phyloP scores from a whole-genome alignment of 78 protist genomes.

The Chrysochromulina tobinii region DNA sequence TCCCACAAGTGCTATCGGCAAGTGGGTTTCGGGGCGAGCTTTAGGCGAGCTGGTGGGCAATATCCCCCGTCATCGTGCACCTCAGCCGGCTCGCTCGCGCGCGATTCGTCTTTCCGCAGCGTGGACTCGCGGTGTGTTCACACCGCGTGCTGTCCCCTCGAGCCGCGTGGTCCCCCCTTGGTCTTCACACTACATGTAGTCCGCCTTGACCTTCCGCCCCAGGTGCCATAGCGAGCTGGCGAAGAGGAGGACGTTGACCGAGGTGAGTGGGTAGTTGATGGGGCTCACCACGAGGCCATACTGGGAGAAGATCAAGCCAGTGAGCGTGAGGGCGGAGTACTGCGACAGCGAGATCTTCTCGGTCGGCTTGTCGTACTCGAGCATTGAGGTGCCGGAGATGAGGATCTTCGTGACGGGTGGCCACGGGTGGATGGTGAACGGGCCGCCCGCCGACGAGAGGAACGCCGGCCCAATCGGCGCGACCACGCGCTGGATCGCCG shows the following conservation, averaged over 20 bases:
- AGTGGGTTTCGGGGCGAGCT: too few relatives aligned
- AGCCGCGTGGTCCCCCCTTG: too few relatives aligned
- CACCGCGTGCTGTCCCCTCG: too few relatives aligned
- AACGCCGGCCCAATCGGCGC: neutral
- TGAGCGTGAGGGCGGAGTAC: neutral
- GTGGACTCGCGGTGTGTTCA: too few relatives aligned
- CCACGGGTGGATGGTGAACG: conserved; percentile 32
- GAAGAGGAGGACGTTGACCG: conserved; percentile 17
- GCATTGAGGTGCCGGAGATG: neutral
- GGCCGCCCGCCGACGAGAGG: neutral
- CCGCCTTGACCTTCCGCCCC: conserved; percentile 1
- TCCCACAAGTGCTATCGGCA: too few relatives aligned
- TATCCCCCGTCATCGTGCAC: too few relatives aligned
- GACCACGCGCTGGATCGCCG: neutral
- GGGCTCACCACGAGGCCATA: conserved; percentile 1
- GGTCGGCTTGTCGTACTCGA: conserved; percentile 23
- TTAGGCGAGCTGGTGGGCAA: too few relatives aligned
- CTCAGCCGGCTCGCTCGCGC: too few relatives aligned
- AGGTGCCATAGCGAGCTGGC: neutral
- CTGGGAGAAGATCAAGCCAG: neutral
- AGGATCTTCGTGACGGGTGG: neutral
- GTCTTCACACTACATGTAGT: too few relatives aligned
- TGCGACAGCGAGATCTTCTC: conserved; percentile 33
- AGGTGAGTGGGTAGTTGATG: conserved; percentile 8
- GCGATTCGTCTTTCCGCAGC: too few relatives aligned